Evolutionary conservation across 208 protist genomes (phyloP).

Genomic region (Leishmania aethiopica): DNA sequence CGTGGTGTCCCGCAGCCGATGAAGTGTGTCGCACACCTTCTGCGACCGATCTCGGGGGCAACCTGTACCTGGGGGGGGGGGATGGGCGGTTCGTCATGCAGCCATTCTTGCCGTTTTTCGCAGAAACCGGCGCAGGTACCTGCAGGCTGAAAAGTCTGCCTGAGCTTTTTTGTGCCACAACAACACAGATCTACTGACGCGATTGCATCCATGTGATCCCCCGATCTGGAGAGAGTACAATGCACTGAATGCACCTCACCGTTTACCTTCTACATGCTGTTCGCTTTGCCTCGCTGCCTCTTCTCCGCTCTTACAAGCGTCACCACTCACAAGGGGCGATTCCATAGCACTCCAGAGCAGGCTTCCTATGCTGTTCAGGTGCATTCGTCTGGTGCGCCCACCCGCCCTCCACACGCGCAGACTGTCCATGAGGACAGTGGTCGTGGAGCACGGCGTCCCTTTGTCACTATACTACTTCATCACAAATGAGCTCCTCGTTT

Average conservation of each 20-base stretch:
- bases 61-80: background rate
- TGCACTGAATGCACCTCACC: background rate
- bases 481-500: constrained; percentile 58
- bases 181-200: background rate
- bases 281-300: background rate
- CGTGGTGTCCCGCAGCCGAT: background rate
- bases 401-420: background rate
- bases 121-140: background rate
- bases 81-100: background rate
- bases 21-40: background rate
- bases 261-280: background rate
- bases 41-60: background rate
- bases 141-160: background rate
- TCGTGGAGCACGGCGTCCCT: constrained; percentile 41
- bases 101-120: background rate
- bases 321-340: background rate
- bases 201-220: background rate
- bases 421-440: constrained; percentile 30
- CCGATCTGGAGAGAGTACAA: background rate
- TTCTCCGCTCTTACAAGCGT: background rate
- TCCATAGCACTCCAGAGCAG: background rate
- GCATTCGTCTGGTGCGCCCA: background rate
- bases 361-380: constrained; percentile 14
- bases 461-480: constrained; percentile 53
- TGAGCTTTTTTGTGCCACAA: background rate